A percentile compares a stretch with the other conserved stretches of the same genome.
Conservation (phyloP, 768 basidiomycete species). For the Lactifluus pinguis region DNA sequence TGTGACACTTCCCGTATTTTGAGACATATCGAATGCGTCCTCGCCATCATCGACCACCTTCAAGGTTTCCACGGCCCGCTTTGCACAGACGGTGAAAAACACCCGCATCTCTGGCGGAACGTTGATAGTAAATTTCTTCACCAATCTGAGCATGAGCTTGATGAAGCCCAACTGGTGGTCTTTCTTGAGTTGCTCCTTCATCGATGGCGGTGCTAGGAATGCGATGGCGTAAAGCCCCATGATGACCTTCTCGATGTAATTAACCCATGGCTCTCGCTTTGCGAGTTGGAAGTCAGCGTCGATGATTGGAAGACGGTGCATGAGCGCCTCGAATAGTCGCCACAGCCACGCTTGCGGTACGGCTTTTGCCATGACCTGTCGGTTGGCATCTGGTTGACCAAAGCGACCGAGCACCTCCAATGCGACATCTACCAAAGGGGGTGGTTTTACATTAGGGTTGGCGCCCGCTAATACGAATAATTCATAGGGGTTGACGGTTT, state of each 20-base stretch:
- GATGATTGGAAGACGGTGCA: slow-evolving; percentile 76
- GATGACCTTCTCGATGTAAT: slow-evolving; percentile 68
- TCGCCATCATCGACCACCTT: slow-evolving; percentile 70
- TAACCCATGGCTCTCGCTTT: slow-evolving; percentile 58
- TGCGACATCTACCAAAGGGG: slow-evolving; percentile 60
- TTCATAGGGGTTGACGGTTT: slow-evolving; percentile 54
- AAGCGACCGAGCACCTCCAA: slow-evolving; percentile 79
- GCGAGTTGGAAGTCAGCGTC: slow-evolving; percentile 66
- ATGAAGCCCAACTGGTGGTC: slow-evolving; percentile 62
- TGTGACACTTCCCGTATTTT: slow-evolving; percentile 44
- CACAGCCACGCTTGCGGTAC: slow-evolving; percentile 52
- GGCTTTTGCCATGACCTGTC: slow-evolving; percentile 55
- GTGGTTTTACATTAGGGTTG: slow-evolving; percentile 40
- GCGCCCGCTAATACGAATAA: slow-evolving; percentile 46
- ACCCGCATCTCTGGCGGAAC: slow-evolving; percentile 43
- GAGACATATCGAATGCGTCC: slow-evolving; percentile 64
- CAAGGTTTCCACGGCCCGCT: slow-evolving; percentile 67
- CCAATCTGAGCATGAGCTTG: slow-evolving; percentile 59
- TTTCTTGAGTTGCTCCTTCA: slow-evolving; percentile 63
- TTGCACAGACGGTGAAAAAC: slow-evolving; percentile 45
- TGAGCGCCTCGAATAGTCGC: slow-evolving; percentile 56
- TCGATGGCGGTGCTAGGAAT: slow-evolving; percentile 67
- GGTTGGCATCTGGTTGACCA: slow-evolving; percentile 67
- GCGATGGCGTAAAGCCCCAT: slow-evolving; percentile 82
- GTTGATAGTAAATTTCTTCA: slow-evolving; percentile 51